These are phyloP conservation scores for Trichophyton simii DNA, from an alignment of 2,329 filamentous ascomycete genomes.

Conservation along the genomic window DNA sequence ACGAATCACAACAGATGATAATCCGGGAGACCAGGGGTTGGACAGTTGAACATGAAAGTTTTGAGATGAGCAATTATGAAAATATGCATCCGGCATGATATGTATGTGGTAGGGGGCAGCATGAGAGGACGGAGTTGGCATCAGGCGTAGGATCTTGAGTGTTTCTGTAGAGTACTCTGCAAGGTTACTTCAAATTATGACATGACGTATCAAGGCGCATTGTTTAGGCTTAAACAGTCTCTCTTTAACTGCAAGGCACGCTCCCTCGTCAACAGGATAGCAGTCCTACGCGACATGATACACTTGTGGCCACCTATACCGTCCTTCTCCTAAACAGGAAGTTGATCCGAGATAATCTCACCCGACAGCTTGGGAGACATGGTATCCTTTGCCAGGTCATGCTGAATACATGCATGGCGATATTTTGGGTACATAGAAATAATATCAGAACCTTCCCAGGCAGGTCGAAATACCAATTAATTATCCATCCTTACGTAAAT, in stretches of 20 bases:
- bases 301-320: not conserved
- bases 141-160: not conserved
- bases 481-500: too few relatives aligned
- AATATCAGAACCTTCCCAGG: not conserved
- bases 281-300: not conserved
- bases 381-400: not conserved
- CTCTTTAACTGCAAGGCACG: not conserved
- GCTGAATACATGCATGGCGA: not conserved
- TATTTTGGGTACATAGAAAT: not conserved
- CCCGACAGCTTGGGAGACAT: not conserved
- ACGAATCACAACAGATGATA: slow-evolving; percentile 14
- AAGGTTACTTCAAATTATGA: not conserved
- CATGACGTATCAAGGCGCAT: not conserved
- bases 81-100: not conserved
- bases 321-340: not conserved
- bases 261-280: not conserved
- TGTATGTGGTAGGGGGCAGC: not conserved
- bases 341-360: not conserved
- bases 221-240: not conserved
- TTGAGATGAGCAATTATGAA: slow-evolving; percentile 3
- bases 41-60: slow-evolving; percentile 11
- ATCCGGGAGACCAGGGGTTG: slow-evolving; percentile 15
- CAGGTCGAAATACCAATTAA: too few relatives aligned
- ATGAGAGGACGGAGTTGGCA: not conserved
- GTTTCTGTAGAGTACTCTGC: not conserved